Base-by-base conservation (phyloP, 805 yeast genomes). In the Candida easanensis region DNA sequence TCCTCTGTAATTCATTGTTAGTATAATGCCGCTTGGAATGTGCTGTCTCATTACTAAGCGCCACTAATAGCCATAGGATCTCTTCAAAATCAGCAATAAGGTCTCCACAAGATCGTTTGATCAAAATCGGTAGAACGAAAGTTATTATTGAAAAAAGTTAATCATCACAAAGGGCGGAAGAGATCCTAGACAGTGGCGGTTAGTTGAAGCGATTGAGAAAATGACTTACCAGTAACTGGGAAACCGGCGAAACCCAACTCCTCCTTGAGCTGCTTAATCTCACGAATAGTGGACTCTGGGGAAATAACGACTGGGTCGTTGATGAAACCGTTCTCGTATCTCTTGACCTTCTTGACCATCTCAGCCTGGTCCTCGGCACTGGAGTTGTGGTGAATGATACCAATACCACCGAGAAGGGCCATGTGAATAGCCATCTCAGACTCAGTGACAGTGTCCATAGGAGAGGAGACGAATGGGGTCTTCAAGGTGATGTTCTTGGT, bases 361-460 rank as follows among this genome's bases (percentile, higher is more conserved):
- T 81, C 96, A 47, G 99, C 99, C 73, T 93, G 99, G 67, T 89
- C 98, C 44, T 91, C 98, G 46, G 95, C 77, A 46, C 96, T 66
- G 74, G 97, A 90, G 78, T 93, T 93, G 76, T 93, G 97, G 70
- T 93, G 99, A 60, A 93, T 82, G 63, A 93, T 87, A 80, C 99
- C 99, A 67, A 93, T 88, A 71, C 99, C 99, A 68, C 99, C 99
- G 59, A 90, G 79, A 55, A 93, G 79, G 56, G 99, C 97, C 97
- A 93, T 90, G 72, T 89, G 82, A 58, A 93, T 91, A 53, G 99
- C 99, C 99, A 93, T 93, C 48, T 83, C 87, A 50, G 89, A 72
- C 76, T 93, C 99, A 45, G 99, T 93, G 54, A 93, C 99, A 38
- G 99, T 93, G 72, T 93, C 99, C 99, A 93, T 93, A 57, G 99